A percentile compares a stretch with the other conserved stretches of the same genome.
These are phyloP conservation scores for Thielaviopsis cerberus DNA, from an alignment of 2,329 filamentous ascomycete genomes.

Conservation along the genomic window DNA sequence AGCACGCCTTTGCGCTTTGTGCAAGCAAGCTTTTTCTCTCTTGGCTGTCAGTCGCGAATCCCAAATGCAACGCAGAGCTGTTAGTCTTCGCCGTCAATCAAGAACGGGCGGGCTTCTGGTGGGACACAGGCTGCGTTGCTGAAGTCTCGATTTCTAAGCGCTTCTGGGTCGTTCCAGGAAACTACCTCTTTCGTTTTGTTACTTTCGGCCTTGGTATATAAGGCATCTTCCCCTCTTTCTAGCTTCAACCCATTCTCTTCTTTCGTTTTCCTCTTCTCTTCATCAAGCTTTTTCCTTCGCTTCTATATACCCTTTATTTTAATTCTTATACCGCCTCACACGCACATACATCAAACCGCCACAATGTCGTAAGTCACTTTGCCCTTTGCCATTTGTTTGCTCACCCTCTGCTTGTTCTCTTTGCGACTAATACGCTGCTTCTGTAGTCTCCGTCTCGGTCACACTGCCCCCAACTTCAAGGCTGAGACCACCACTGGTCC, in stretches of 20 bases:
- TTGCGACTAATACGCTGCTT: not conserved
- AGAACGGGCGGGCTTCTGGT: not conserved
- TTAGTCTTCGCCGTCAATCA: not conserved
- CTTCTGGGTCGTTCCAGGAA: constrained; percentile 3
- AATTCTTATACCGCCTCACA: not conserved
- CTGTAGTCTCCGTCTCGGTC: constrained; percentile 40
- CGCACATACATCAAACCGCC: not conserved
- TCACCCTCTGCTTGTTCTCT: too few species aligned
- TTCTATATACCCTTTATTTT: not conserved
- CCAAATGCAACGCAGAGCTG: too few species aligned
- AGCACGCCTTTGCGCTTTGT: not conserved
- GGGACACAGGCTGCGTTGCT: not conserved
- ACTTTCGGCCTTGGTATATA: constrained; percentile 5
- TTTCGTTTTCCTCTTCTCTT: not conserved
- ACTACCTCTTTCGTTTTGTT: not conserved
- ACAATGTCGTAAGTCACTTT: constrained; percentile 10
- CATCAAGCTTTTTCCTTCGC: not conserved
- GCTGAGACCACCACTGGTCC: constrained; percentile 61
- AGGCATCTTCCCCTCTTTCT: constrained; percentile 7
- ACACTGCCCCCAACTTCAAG: constrained; percentile 61
- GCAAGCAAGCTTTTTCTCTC: not conserved
- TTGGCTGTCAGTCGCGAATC: not conserved
- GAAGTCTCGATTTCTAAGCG: constrained; percentile 7
- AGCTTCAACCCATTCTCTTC: not conserved
- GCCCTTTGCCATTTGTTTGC: not conserved